Evolutionary conservation across 2,329 filamentous ascomycete species (phyloP), one percentile per base, ranked within the genome.

Genomic region (Aspergillus amoenus): DNA sequence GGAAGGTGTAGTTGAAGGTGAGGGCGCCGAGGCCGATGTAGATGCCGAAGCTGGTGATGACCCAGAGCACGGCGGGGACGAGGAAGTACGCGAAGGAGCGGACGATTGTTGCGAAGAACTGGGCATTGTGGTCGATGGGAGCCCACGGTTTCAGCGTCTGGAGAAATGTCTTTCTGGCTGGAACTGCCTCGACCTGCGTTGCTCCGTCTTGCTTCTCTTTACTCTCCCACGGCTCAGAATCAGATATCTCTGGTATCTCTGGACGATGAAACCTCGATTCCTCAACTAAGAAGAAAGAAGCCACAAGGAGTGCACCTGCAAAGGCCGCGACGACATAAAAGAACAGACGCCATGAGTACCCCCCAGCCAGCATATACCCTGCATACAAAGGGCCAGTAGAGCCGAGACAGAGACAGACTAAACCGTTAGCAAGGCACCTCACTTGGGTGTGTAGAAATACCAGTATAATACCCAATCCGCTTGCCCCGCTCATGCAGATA

Each of bases 261-360:
- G 43, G 43, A 17, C 80, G 73, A 43, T 77, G 70, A 61, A 86
- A 87, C 13, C 79, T 79, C 6, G 83, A 84, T 66, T 87, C 84
- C 61, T 86, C 84, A 59, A 85, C 82, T 63, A 86, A 82, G 57
- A 86, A 72, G 64, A 86, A 84, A 0, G 81, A 76, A 7, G 80
- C 62, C 43, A 84, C 70, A 57, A 74, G 70, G 47, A 74, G 66
- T 5, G 68, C 69, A 8, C 70, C 70, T 2, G 79, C 77, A 52
- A 86, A 85, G 3, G 82, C 84, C 47, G 83, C 77, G 59, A 81
- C 79, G 53, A 86, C 83, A 66, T 85, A 85, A 74, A 86, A 86
- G 73, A 82, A 86, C 0, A 86, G 77, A 15, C 81, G 75, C 83
- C 83, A 86, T 6, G 82, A 84, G 64, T 83, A 80, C 9, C 81